Conservation (phyloP, 352 stramenopile genomes). For the Globisporangium mamillatum region DNA sequence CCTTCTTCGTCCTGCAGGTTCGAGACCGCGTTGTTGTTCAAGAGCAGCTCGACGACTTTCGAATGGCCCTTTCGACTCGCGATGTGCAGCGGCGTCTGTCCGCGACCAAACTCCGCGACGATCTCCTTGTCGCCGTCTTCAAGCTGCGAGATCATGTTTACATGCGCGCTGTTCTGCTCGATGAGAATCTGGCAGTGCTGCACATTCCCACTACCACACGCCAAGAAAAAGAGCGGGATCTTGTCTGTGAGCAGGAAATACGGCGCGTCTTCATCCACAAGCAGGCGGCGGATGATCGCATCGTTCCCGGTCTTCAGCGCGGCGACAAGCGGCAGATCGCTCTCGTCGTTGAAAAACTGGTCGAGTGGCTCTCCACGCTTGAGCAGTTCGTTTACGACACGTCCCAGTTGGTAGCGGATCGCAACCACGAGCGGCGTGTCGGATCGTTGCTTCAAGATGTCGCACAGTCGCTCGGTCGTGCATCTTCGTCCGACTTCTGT, state of each 20-base stretch:
- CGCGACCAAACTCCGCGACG: constrained; percentile 56
- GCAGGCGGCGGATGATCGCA: constrained; percentile 64
- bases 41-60: constrained; percentile 54
- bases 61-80: constrained; percentile 69
- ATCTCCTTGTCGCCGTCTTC: constrained; percentile 83
- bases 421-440: constrained; percentile 64
- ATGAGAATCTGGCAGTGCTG: constrained; percentile 77
- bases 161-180: constrained; percentile 45
- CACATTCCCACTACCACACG: constrained; percentile 63
- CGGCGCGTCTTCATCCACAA: constrained; percentile 66
- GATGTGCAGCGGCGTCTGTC: constrained; percentile 77
- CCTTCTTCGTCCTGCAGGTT: constrained; percentile 80
- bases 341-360: constrained; percentile 38
- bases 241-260: constrained; percentile 80
- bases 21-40: constrained; percentile 61
- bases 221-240: constrained; percentile 72
- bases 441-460: constrained; percentile 59
- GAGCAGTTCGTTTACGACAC: constrained; percentile 78
- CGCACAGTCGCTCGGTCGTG: constrained; percentile 62
- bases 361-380: constrained; percentile 50
- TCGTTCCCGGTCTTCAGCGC: constrained; percentile 73
- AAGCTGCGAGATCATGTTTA: constrained; percentile 77
- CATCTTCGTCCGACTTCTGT: constrained; percentile 63
- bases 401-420: constrained; percentile 75
- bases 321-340: constrained; percentile 63